These are phyloP conservation scores for Amyloporia xantha DNA, from an alignment of 768 basidiomycete genomes.

Conservation along the genomic window DNA sequence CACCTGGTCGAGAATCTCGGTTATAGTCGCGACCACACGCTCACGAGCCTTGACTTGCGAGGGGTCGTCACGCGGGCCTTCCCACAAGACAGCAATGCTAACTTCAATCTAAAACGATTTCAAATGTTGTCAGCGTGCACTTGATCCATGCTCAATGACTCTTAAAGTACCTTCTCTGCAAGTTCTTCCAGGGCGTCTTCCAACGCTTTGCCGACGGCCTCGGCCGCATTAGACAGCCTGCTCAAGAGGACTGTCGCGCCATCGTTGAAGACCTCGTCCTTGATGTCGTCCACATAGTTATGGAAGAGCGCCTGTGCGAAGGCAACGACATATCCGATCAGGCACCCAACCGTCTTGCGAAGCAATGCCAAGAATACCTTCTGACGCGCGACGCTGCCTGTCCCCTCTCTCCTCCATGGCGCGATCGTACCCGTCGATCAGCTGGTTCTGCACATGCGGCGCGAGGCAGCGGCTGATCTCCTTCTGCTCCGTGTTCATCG, in stretches of 20 bases:
- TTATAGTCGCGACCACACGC: constrained; percentile 33
- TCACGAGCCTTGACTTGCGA: constrained; percentile 34
- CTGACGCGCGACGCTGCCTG: constrained; percentile 52
- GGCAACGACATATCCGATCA: neutral
- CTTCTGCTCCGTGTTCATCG: constrained; percentile 49
- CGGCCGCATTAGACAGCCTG: constrained; percentile 38
- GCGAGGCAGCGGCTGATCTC: constrained; percentile 51
- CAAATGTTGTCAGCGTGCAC: neutral
- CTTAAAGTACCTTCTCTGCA: constrained; percentile 44
- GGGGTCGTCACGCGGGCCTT: constrained; percentile 43
- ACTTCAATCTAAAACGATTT: constrained; percentile 39
- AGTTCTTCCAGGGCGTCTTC: constrained; percentile 40
- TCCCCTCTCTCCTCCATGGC: constrained; percentile 51
- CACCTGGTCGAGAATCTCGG: constrained; percentile 36
- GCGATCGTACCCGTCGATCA: constrained; percentile 43
- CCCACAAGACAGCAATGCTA: constrained; percentile 54
- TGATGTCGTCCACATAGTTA: constrained; percentile 33
- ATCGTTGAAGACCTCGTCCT: constrained; percentile 46
- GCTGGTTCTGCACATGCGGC: constrained; percentile 47
- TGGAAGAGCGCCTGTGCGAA: constrained; percentile 40
- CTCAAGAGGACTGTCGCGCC: constrained; percentile 46
- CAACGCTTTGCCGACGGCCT: constrained; percentile 44
- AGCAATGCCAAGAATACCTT: constrained; percentile 33
- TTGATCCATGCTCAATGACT: neutral
- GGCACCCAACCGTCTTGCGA: constrained; percentile 1